Conservation (phyloP, 176 grass and related monocot species). For the Eragrostis curvula region DNA sequence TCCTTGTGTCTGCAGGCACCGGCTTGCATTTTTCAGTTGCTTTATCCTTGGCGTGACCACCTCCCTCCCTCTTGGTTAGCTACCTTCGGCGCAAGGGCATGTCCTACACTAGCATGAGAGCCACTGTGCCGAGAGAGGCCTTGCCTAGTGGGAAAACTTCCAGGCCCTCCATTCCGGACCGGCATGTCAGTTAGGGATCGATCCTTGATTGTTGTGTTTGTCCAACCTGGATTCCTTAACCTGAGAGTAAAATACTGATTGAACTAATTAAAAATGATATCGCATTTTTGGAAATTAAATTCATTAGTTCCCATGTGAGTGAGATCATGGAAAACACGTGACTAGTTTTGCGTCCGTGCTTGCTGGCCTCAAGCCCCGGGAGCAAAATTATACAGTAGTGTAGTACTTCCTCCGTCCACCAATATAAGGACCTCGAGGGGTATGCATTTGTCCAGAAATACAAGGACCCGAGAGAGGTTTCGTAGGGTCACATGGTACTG, state of each 20-base stretch:
- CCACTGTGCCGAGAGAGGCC: background rate
- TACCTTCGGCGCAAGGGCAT: background rate
- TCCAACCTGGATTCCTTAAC: slow-evolving; percentile 30
- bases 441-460: no score
- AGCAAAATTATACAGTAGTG: background rate
- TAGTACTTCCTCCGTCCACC: no score
- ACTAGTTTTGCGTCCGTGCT: background rate
- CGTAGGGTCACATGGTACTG: no score
- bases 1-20: slow-evolving; percentile 16
- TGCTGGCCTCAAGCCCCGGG: no score
- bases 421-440: no score
- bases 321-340: no score
- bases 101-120: background rate
- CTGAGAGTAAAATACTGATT: background rate
- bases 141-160: slow-evolving; percentile 3
- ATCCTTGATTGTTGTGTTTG: slow-evolving; percentile 22
- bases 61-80: background rate
- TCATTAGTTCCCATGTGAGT: background rate
- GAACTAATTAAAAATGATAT: background rate
- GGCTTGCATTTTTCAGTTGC: background rate
- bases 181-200: slow-evolving; percentile 43
- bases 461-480: no score
- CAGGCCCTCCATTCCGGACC: background rate
- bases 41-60: slow-evolving; percentile 49
- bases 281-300: background rate